Evolutionary conservation across 805 yeast genomes (phyloP).

Genomic region (Candida sphagnicola): DNA sequence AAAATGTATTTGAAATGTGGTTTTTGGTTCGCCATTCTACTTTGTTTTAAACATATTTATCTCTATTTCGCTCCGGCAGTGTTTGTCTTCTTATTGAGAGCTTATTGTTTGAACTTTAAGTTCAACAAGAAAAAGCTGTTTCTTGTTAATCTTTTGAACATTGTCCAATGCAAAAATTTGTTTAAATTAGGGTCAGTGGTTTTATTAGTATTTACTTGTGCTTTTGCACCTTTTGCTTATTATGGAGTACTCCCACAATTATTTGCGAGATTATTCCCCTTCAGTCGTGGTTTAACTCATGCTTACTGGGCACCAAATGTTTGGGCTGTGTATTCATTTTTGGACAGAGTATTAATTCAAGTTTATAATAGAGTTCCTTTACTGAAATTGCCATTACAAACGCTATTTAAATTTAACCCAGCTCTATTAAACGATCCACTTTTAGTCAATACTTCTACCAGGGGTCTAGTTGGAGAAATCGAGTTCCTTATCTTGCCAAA

Average conservation of each 20-base stretch:
- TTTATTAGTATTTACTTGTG: slow-evolving; percentile 53
- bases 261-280: slow-evolving; percentile 76
- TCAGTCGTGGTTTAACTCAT: slow-evolving; percentile 91
- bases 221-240: slow-evolving; percentile 77
- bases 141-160: slow-evolving; percentile 26
- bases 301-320: slow-evolving; percentile 99
- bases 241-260: slow-evolving; percentile 62
- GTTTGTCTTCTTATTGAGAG: slow-evolving; percentile 71
- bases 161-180: slow-evolving; percentile 53
- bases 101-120: slow-evolving; percentile 56
- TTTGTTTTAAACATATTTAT: slow-evolving; percentile 94
- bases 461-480: slow-evolving; percentile 91
- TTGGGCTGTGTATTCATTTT: slow-evolving; percentile 90
- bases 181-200: slow-evolving; percentile 63
- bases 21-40: slow-evolving; percentile 63
- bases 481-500: slow-evolving; percentile 77
- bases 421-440: slow-evolving; percentile 29
- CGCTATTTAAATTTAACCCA: slow-evolving; percentile 44
- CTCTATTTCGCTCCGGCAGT: slow-evolving; percentile 93
- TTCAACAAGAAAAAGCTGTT: slow-evolving; percentile 19
- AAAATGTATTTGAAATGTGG: slow-evolving; percentile 58
- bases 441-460: slow-evolving; percentile 45
- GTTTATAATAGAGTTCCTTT: slow-evolving; percentile 34
- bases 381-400: slow-evolving; percentile 23
- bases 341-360: slow-evolving; percentile 65